phyloP scores from a whole-genome alignment of 176 grass and related monocot species.

The Hyparrhenia diplandra region DNA sequence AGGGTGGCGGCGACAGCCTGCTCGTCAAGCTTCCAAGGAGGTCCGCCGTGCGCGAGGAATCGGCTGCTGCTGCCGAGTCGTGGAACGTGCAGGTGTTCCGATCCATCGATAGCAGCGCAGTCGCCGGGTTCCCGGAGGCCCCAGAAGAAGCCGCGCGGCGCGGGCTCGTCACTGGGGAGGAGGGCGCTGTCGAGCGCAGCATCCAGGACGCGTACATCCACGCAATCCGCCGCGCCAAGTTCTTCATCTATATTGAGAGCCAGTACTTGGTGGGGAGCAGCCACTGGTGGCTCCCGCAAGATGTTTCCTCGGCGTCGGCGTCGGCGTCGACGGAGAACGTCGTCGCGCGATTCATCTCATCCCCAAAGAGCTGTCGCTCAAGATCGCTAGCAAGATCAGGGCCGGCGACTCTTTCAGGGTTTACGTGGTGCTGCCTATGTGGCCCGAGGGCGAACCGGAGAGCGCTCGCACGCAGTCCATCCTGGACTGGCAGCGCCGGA shows the following conservation, averaged over 20 bases:
- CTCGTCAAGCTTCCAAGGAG: constrained; percentile 6
- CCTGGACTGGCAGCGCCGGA: constrained; percentile 65
- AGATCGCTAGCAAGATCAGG: constrained; percentile 14
- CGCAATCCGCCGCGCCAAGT: constrained; percentile 50
- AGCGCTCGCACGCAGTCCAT: constrained; percentile 62
- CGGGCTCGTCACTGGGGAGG: too few species aligned
- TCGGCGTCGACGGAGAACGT: background rate
- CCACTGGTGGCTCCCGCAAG: too few species aligned
- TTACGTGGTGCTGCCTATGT: constrained; percentile 15
- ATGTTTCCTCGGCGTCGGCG: background rate
- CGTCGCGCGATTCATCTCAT: background rate
- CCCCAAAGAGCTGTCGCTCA: background rate
- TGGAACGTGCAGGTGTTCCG: constrained; percentile 18
- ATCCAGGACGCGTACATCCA: constrained; percentile 77
- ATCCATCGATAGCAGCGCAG: background rate
- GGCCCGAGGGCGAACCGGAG: constrained; percentile 28
- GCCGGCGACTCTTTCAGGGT: background rate
- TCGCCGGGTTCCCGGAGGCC: background rate
- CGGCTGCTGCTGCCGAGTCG: background rate
- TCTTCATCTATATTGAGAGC: background rate
- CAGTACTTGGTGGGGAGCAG: background rate
- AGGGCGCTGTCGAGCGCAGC: constrained; percentile 46
- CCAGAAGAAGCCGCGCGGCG: too few species aligned
- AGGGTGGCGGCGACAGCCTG: background rate
- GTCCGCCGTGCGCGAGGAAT: background rate